Evolutionary conservation across 495 filamentous ascomycete genomes (phyloP).

Genomic region (Terfezia boudieri): DNA sequence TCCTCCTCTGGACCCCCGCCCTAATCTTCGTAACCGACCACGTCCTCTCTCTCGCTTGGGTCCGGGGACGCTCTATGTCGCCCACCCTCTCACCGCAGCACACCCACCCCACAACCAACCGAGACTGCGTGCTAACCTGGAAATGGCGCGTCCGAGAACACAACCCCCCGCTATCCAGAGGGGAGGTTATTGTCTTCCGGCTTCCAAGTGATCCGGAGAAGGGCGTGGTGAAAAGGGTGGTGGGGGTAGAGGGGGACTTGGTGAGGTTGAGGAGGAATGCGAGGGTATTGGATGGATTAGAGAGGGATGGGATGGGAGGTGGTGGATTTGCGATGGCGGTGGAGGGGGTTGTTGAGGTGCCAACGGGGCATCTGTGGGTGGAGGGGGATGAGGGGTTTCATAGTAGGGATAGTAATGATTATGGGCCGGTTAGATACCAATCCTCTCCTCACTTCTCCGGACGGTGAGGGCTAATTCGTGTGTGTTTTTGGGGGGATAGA

Average conservation of each 20-base stretch:
- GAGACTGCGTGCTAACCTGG: slow-evolving; percentile 17
- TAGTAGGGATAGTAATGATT: slow-evolving; percentile 36
- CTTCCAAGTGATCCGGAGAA: slow-evolving; percentile 28
- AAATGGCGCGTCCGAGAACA: slow-evolving; percentile 20
- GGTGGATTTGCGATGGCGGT: slow-evolving; percentile 9
- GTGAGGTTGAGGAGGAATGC: slow-evolving; percentile 29
- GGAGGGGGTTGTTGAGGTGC: slow-evolving; percentile 21
- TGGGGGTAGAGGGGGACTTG: slow-evolving; percentile 34
- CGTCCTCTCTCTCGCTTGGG: slow-evolving; percentile 27
- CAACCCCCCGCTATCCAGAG: slow-evolving; percentile 24
- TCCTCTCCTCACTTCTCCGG: not conserved
- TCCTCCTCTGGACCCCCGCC: slow-evolving; percentile 27
- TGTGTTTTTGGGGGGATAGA: slow-evolving; percentile 6
- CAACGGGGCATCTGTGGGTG: slow-evolving; percentile 37
- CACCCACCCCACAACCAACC: slow-evolving; percentile 11
- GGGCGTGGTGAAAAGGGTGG: slow-evolving; percentile 34
- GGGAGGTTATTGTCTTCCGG: slow-evolving; percentile 34
- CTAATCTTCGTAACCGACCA: slow-evolving; percentile 29
- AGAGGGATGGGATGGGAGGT: not conserved
- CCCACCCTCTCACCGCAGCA: slow-evolving; percentile 32
- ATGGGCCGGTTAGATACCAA: slow-evolving; percentile 30
- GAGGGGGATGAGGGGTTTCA: slow-evolving; percentile 34
- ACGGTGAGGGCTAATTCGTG: not conserved
- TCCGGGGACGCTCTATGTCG: slow-evolving; percentile 34
- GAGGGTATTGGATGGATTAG: slow-evolving; percentile 17